A percentile compares a stretch with the other conserved stretches of the same genome.
These are phyloP conservation scores for Candolleomyces efflorescens DNA, from an alignment of 768 basidiomycete species.

Conservation along the genomic window DNA sequence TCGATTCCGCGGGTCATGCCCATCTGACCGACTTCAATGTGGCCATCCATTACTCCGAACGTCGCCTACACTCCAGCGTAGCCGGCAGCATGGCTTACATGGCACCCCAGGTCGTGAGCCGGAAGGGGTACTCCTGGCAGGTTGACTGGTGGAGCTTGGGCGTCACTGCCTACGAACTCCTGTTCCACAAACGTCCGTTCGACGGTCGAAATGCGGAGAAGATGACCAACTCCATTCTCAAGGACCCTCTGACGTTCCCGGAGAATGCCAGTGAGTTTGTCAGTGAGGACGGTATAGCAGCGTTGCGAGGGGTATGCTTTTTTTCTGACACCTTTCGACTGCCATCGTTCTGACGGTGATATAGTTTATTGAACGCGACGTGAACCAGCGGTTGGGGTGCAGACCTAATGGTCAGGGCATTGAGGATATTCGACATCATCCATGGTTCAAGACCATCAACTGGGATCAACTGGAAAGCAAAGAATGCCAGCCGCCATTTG, in stretches of 20 bases:
- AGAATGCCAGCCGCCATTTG: conserved; percentile 72
- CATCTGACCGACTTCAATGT: conserved; percentile 99
- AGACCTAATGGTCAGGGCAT: conserved; percentile 63
- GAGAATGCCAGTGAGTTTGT: conserved; percentile 58
- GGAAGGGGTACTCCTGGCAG: conserved; percentile 89
- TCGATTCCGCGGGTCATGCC: conserved; percentile 91
- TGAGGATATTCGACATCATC: conserved; percentile 73
- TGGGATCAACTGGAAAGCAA: conserved; percentile 79
- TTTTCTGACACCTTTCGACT: neutral
- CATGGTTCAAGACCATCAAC: conserved; percentile 81
- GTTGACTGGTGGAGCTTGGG: conserved; percentile 98
- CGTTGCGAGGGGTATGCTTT: conserved; percentile 60
- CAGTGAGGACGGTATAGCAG: conserved; percentile 62
- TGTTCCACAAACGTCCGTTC: conserved; percentile 81
- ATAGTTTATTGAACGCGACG: conserved; percentile 84
- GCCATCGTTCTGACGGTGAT: conserved; percentile 14
- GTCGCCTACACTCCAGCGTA: conserved; percentile 84
- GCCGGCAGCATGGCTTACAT: conserved; percentile 99
- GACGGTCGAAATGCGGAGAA: conserved; percentile 86
- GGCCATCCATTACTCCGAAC: conserved; percentile 94
- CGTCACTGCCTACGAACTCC: conserved; percentile 84
- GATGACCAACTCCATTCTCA: conserved; percentile 82
- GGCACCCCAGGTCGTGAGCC: conserved; percentile 94
- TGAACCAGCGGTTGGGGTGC: conserved; percentile 77
- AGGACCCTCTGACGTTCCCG: conserved; percentile 76